Conservation (phyloP, 257 asterid species). For the Fraxinus quadrangulata region DNA sequence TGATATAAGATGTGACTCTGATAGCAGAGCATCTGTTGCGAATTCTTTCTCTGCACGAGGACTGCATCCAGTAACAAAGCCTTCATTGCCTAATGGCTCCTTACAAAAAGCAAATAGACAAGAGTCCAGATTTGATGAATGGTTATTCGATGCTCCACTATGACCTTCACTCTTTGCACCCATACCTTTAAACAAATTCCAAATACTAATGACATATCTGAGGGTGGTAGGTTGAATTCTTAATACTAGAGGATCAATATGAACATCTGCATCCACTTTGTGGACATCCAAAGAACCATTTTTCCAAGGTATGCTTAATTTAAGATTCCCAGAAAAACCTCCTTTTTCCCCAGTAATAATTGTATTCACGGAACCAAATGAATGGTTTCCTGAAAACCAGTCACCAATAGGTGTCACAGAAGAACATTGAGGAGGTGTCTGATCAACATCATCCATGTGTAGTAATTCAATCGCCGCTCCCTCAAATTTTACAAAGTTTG, state of each 20-base stretch:
- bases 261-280: conserved; percentile 87
- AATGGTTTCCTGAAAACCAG: conserved; percentile 48
- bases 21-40: conserved; percentile 48
- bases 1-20: conserved; percentile 87
- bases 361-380: conserved; percentile 51
- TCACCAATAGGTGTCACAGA: conserved; percentile 46
- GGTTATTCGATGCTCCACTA: conserved; percentile 37
- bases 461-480: conserved; percentile 87
- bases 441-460: conserved; percentile 54
- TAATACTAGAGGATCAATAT: conserved; percentile 71
- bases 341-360: conserved; percentile 69
- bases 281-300: conserved; percentile 81
- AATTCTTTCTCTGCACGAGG: conserved; percentile 50
- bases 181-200: conserved; percentile 57
- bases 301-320: conserved; percentile 88
- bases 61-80: conserved; percentile 34
- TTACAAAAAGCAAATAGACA: conserved; percentile 41
- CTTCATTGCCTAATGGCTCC: conserved; percentile 41
- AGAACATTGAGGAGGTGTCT: conserved; percentile 37
- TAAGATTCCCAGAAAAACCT: conserved; percentile 85
- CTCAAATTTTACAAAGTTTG: conserved; percentile 69
- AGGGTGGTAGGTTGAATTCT: conserved; percentile 73
- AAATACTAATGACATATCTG: conserved; percentile 58
- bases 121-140: conserved; percentile 45
- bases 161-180: conserved; percentile 39